A percentile compares a stretch with the other conserved stretches of the same genome.
Conservation (phyloP, 2,329 filamentous ascomycete species). For the Penicillium italicum region DNA sequence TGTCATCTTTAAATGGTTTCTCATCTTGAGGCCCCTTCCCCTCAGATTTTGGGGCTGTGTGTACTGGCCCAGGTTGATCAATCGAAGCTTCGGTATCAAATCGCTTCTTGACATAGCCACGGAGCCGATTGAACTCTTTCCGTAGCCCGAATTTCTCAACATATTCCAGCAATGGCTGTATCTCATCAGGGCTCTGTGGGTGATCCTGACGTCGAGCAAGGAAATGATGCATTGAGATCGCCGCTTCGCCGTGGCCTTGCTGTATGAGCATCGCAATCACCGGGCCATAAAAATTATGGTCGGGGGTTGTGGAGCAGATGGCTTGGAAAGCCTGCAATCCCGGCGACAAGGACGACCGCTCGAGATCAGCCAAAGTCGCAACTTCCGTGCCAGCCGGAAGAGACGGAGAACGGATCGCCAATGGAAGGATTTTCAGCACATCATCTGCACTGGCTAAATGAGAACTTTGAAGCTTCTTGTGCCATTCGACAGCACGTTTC, state of each 20-base stretch:
- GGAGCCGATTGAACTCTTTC: slow-evolving; percentile 24
- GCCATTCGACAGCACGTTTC: slow-evolving; percentile 36
- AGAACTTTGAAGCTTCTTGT: slow-evolving; percentile 35
- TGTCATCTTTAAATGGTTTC: slow-evolving; percentile 60
- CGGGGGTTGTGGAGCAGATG: slow-evolving; percentile 40
- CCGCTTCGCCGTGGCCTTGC: slow-evolving; percentile 36
- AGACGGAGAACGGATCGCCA: slow-evolving; percentile 23
- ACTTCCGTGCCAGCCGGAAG: slow-evolving; percentile 14
- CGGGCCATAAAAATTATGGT: slow-evolving; percentile 43
- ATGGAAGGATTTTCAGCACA: slow-evolving; percentile 30
- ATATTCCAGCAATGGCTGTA: slow-evolving; percentile 43
- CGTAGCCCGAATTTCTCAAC: slow-evolving; percentile 31
- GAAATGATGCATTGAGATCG: slow-evolving; percentile 48
- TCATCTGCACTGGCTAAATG: slow-evolving; percentile 32
- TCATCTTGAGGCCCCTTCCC: slow-evolving; percentile 18
- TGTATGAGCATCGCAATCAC: slow-evolving; percentile 43
- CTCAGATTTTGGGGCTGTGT: not conserved
- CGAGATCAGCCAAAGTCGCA: slow-evolving; percentile 2
- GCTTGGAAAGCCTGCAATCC: slow-evolving; percentile 38
- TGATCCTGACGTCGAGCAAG: slow-evolving; percentile 43
- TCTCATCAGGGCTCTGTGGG: slow-evolving; percentile 37
- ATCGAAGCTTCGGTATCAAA: slow-evolving; percentile 19
- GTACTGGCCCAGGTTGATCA: not conserved
- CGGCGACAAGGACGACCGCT: slow-evolving; percentile 10
- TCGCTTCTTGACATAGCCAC: slow-evolving; percentile 18